Evolutionary conservation across 2,329 filamentous ascomycete genomes (phyloP), one percentile per base, ranked within the genome.

Genomic region (Arachnomyces sp.): DNA sequence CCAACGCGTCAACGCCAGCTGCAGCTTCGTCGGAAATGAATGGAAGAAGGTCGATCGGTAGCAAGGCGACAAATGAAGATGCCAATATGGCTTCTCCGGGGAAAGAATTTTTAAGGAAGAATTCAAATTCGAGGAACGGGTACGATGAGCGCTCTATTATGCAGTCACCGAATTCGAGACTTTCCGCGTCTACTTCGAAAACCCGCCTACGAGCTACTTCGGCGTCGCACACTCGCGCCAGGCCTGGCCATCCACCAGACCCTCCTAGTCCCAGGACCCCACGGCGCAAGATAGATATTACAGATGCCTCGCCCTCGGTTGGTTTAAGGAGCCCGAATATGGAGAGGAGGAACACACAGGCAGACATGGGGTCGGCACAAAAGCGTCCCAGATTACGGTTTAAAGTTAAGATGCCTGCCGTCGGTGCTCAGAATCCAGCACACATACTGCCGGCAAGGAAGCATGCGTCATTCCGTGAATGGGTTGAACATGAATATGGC

Each of bases 381-480:
- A 56, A 50, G 25, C 47, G 61, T 17, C 61, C 60, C 17, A 54
- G 61, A 37, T 42, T 66, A 35, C 58, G 67, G 39, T 68, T 77
- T 35, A 70, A 68, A 47, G 63, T 77, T 16, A 68, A 67, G 45
- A 71, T 70, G 50, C 72, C 72, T 13, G 63, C 67, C 18, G 60
- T 71, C 18, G 63, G 65, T 5, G 62, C 72, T 38, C 67, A 71
- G 16, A 71, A 76, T 47, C 74, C 74, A 11, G 64, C 64, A 17
- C 71, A 77, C 45, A 60, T 68, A 34, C 52, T 71, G 13, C 57
- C 63, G 7, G 55, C 60, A 30, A 64, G 63, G 29, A 68, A 68
- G 49, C 68, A 67, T 48, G 47, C 60, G n/a, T 72, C 73, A 1
- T 74, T 78, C 49, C 58, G 77, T 74, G 66, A 84, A 74, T 75